Evolutionary conservation across 306 rosid species (phyloP).

Genomic region (Vachellia pachyceras): DNA sequence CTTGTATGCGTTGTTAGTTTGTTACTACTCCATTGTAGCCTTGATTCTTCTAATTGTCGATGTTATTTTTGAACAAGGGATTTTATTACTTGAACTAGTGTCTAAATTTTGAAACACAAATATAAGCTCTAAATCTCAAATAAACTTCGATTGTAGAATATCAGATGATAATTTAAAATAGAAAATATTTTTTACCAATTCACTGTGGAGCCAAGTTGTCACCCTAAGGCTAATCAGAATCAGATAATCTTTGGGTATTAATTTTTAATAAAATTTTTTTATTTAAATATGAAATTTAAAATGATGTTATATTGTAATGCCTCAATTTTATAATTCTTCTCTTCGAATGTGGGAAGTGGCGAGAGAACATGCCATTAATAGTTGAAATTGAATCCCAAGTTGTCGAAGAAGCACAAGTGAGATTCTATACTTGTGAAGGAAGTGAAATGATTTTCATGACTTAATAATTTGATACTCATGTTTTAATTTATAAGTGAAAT

Average conservation of each 20-base stretch:
- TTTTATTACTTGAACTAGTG: background rate
- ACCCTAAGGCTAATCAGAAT: background rate
- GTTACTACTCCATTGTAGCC: background rate
- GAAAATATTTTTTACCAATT: background rate
- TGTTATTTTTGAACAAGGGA: background rate
- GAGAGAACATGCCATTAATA: background rate
- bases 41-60: background rate
- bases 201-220: background rate
- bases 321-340: background rate
- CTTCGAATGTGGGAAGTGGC: background rate
- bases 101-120: background rate
- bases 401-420: too few relatives aligned
- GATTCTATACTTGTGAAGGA: too few relatives aligned
- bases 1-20: background rate
- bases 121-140: background rate
- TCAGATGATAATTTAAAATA: background rate
- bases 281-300: too few relatives aligned
- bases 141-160: background rate
- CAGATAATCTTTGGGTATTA: background rate
- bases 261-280: background rate
- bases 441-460: too few relatives aligned
- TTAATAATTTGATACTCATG: too few relatives aligned
- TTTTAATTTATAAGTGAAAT: too few relatives aligned
- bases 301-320: too few relatives aligned
- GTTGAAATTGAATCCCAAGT: too few relatives aligned